Evolutionary conservation across 345 rosid genomes (phyloP), one percentile per base, ranked within the genome.

Genomic region (Citrus glauca): DNA sequence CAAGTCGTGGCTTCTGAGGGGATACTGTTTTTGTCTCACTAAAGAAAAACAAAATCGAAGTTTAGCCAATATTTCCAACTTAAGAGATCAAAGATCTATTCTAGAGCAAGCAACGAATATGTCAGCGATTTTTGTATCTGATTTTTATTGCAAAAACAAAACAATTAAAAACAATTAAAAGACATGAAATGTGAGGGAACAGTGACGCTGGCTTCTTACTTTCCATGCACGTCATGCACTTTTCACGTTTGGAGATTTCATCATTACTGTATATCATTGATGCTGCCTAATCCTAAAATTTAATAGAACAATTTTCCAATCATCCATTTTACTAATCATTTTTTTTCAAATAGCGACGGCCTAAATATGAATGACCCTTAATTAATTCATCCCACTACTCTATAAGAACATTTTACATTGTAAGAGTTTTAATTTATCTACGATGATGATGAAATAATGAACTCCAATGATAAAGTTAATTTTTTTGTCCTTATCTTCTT

Each of bases 21-120:
- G 60, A 84, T 78, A 63, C 19, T 78, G 77, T 85, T 80, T 89
- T 89, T 83, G 86, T 88, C 88, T 89, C 62, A 79, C 78, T 80
- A 56, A 74, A 80, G 72, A 77, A 85, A 82, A 81, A 55, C 85
- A 88, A 87, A 33, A 88, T 81, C 48, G 82, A 80, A 75, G 74
- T 56, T 87, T 74, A 81, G 11, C 72, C 27, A 19, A 57, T 40
- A 79, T 80, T 87, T 87, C 82, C 59, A 86, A 73, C 77, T 73
- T 66, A 33, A 20, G 67, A 81, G 71, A 80, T 81, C 84, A 74
- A 73, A 77, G 82, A 72, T 11, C 4, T 14, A 45, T 1, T 45
- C 82, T 9, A 61, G 22, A 76, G 70, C 88, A 93, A 93, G 93
- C 81, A 93, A 91, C 80, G 93, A 93, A 91, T 93, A 88, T 90